A percentile compares a stretch with the other conserved stretches of the same genome.
Evolutionary conservation across 345 rosid genomes (phyloP).

Genomic region (Populus deltoides): DNA sequence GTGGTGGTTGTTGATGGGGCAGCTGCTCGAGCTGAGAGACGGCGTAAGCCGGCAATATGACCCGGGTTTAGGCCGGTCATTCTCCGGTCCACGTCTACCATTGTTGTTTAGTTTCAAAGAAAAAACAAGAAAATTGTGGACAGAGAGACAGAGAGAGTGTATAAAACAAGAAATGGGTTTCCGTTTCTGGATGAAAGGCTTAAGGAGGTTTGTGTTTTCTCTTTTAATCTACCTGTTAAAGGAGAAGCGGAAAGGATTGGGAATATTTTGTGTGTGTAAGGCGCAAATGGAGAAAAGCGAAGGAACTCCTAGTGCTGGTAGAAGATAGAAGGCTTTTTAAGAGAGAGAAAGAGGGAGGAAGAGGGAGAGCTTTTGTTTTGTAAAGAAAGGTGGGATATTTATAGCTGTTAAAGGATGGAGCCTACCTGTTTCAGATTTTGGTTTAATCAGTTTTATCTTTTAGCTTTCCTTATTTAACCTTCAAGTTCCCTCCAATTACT

Average conservation of each 20-base stretch:
- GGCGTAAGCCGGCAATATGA: slow-evolving; percentile 88
- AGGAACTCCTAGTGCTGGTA: neutral
- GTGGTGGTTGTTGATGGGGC: slow-evolving; percentile 52
- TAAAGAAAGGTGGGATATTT: slow-evolving; percentile 24
- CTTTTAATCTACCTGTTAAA: too few species aligned
- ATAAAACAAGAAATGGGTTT: neutral
- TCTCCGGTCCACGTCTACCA: slow-evolving; percentile 99
- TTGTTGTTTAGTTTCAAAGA: slow-evolving; percentile 15
- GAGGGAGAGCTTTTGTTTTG: neutral
- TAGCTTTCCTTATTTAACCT: neutral
- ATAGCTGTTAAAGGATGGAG: slow-evolving; percentile 29
- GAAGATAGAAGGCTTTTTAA: neutral
- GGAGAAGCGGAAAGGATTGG: neutral
- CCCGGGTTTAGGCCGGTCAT: slow-evolving; percentile 86
- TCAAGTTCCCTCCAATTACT: neutral
- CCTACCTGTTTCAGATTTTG: slow-evolving; percentile 31
- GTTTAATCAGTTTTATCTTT: neutral
- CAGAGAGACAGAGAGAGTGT: too few species aligned
- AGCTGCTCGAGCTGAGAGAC: slow-evolving; percentile 89
- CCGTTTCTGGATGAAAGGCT: neutral
- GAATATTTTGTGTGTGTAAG: neutral
- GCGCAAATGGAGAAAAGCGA: slow-evolving; percentile 17
- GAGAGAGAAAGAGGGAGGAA: neutral
- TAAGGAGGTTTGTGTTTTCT: neutral
- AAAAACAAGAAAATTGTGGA: neutral